Conservation (phyloP, 805 yeast genomes). For the Myxozyma neotropica region DNA sequence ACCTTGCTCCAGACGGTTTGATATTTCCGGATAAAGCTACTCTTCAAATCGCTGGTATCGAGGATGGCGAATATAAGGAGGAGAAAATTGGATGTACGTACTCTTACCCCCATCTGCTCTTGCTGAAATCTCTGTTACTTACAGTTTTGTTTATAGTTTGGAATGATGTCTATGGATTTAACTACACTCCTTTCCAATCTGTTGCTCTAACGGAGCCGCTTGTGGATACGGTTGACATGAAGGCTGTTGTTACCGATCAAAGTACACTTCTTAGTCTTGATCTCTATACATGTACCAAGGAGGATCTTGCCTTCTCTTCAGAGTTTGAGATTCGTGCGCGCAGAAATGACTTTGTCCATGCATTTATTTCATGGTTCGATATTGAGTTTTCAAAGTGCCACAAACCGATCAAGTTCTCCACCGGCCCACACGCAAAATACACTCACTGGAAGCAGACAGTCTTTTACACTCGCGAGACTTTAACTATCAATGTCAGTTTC, state of each 20-base stretch:
- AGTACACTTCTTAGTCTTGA: conserved; percentile 77
- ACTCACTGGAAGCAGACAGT: conserved; percentile 99
- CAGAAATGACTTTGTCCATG: conserved; percentile 82
- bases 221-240: conserved; percentile 89
- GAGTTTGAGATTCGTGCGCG: conserved; percentile 72
- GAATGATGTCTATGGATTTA: conserved; percentile 93
- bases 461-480: conserved; percentile 80
- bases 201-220: conserved; percentile 90
- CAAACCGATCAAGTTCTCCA: conserved; percentile 69
- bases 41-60: conserved; percentile 81
- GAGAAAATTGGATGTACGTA: conserved; percentile 66
- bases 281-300: conserved; percentile 82
- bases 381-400: conserved; percentile 69
- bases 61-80: conserved; percentile 80
- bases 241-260: conserved; percentile 73
- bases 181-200: conserved; percentile 85
- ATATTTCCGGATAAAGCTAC: conserved; percentile 78
- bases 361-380: conserved; percentile 92
- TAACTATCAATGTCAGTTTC: conserved; percentile 45
- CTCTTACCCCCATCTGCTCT: background rate
- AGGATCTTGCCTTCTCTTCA: conserved; percentile 74
- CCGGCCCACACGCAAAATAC: conserved; percentile 92
- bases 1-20: conserved; percentile 75
- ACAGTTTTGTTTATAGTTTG: conserved; percentile 51
- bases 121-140: background rate